These are phyloP conservation scores for Termitomyces sp. DNA, from an alignment of 768 basidiomycete genomes.

Conservation along the genomic window DNA sequence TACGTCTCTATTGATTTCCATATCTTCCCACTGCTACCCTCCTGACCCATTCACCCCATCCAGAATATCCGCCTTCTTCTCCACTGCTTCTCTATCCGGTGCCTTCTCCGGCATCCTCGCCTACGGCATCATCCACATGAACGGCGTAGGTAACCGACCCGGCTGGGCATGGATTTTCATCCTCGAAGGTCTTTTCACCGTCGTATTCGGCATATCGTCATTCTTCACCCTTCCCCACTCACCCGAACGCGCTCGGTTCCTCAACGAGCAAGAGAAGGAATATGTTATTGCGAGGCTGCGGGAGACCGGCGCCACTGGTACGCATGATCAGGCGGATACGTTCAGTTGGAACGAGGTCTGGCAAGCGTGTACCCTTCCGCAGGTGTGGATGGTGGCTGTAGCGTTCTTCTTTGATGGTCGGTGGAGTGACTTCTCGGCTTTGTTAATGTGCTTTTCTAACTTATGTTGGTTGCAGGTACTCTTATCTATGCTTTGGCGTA, in stretches of 20 bases:
- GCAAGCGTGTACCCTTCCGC: constrained; percentile 45
- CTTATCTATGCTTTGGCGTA: constrained; percentile 46
- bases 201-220: constrained; percentile 47
- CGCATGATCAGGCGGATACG: constrained; percentile 31
- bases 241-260: constrained; percentile 44
- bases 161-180: constrained; percentile 75
- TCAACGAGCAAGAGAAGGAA: constrained; percentile 45
- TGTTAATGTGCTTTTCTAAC: not conserved
- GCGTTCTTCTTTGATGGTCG: constrained; percentile 51
- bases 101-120: constrained; percentile 72
- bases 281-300: constrained; percentile 39
- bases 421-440: not conserved
- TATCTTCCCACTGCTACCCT: constrained; percentile 11
- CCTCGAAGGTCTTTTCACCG: constrained; percentile 63
- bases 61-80: constrained; percentile 46
- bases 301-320: constrained; percentile 36
- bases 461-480: constrained; percentile 27
- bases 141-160: constrained; percentile 47
- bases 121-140: constrained; percentile 59
- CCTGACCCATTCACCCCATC: constrained; percentile 32
- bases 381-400: constrained; percentile 49
- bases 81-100: constrained; percentile 54
- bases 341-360: constrained; percentile 60
- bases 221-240: constrained; percentile 48
- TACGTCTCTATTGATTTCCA: not conserved